Evolutionary conservation across 106 monocot genomes (phyloP).

Genomic region (Acorus gramineus): DNA sequence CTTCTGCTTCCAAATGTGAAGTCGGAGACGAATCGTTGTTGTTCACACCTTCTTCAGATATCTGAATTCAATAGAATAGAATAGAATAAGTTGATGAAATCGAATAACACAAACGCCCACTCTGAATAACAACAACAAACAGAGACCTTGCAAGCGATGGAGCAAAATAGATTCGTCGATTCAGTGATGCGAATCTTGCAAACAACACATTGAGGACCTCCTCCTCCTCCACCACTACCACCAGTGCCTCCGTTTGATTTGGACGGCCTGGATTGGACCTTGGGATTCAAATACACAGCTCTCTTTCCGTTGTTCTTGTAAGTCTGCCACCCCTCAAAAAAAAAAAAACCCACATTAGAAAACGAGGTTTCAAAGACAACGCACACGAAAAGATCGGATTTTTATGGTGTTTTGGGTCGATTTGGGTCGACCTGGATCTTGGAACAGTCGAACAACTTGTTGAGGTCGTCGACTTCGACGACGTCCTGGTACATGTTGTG

Average conservation of each 20-base stretch:
- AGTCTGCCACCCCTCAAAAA: constrained; percentile 2
- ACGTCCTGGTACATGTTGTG: constrained; percentile 57
- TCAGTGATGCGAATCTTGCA: constrained; percentile 29
- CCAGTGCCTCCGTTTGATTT: neutral
- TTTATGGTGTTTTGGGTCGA: neutral
- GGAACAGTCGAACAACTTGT: constrained; percentile 42
- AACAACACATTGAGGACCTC: constrained; percentile 7
- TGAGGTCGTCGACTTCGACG: constrained; percentile 32
- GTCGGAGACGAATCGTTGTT: too few species aligned
- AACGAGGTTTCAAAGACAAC: neutral
- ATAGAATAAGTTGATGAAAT: neutral
- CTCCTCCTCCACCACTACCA: neutral
- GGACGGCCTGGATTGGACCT: constrained; percentile 25
- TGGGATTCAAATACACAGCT: constrained; percentile 41
- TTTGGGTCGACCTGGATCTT: constrained; percentile 26
- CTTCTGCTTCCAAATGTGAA: too few species aligned
- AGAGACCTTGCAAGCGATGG: constrained; percentile 49
- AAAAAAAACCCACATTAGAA: neutral
- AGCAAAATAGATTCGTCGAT: constrained; percentile 34
- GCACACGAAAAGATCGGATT: neutral
- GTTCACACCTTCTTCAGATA: neutral
- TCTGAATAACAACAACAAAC: neutral
- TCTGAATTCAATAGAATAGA: neutral
- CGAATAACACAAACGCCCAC: neutral
- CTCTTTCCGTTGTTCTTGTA: constrained; percentile 44